phyloP scores from a whole-genome alignment of 2,329 filamentous ascomycete genomes.

The Pseudogymnoascus sp. region DNA sequence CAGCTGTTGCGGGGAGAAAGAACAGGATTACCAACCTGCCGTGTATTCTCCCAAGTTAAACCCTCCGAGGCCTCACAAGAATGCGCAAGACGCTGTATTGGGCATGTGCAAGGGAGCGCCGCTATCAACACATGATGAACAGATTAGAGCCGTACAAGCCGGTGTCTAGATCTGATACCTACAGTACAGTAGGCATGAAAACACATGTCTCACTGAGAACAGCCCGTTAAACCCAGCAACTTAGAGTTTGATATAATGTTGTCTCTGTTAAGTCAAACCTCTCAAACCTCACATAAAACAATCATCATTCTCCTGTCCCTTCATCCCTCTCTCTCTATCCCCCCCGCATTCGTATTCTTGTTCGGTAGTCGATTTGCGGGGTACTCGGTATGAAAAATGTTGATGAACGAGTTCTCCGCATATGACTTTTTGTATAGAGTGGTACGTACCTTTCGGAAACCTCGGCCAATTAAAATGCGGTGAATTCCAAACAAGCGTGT shows the following conservation, averaged over 20 bases:
- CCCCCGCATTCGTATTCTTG: neutral
- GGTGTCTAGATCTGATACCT: neutral
- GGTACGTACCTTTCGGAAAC: neutral
- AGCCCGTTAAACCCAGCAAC: neutral
- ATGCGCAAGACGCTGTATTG: neutral
- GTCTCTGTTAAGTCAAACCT: neutral
- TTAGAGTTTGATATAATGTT: neutral
- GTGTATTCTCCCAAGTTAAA: neutral
- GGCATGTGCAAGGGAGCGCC: neutral
- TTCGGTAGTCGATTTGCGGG: neutral
- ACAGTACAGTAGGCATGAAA: neutral
- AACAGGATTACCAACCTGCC: neutral
- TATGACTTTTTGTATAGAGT: neutral
- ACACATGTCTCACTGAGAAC: neutral
- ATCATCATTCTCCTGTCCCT: neutral
- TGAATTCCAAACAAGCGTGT: neutral
- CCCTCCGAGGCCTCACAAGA: neutral
- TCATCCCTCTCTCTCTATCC: too few species aligned
- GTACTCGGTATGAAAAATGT: neutral
- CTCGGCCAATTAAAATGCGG: constrained; percentile 4
- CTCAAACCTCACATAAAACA: too few species aligned
- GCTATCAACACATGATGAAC: neutral
- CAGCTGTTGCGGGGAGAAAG: neutral
- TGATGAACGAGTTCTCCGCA: constrained; percentile 4
- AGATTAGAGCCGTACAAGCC: neutral